These are phyloP conservation scores for Pueraria montana DNA, from an alignment of 306 rosid genomes.

Conservation along the genomic window DNA sequence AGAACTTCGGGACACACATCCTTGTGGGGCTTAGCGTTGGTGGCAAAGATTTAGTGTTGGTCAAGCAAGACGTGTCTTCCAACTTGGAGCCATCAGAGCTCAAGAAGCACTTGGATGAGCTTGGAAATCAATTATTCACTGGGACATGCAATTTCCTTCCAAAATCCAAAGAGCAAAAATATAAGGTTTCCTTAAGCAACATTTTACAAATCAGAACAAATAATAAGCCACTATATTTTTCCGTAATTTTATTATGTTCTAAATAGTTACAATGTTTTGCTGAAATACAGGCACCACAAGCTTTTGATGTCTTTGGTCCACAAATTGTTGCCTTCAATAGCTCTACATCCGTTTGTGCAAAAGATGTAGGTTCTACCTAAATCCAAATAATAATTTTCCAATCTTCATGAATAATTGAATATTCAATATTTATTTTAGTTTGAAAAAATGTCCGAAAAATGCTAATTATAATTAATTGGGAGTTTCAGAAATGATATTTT, in stretches of 20 bases:
- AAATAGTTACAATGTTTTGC: conserved; percentile 32
- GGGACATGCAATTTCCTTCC: conserved; percentile 85
- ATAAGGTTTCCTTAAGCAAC: conserved; percentile 60
- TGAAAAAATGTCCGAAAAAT: neutral
- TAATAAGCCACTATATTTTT: neutral
- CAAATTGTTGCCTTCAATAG: conserved; percentile 59
- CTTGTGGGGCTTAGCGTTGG: conserved; percentile 91
- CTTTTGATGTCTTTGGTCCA: conserved; percentile 78
- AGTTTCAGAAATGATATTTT: conserved; percentile 14
- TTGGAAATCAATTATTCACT: conserved; percentile 90
- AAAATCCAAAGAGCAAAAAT: conserved; percentile 68
- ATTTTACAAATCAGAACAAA: conserved; percentile 22
- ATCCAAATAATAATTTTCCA: neutral
- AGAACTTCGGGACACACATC: conserved; percentile 90
- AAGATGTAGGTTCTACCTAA: conserved; percentile 70
- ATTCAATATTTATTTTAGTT: neutral
- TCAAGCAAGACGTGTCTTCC: conserved; percentile 81
- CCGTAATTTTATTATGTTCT: conserved; percentile 10
- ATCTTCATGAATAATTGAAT: neutral
- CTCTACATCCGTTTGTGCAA: conserved; percentile 64
- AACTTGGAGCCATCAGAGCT: conserved; percentile 72
- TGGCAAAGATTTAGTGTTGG: conserved; percentile 75
- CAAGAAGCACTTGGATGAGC: conserved; percentile 75
- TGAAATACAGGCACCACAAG: conserved; percentile 71
- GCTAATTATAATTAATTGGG: neutral